Percentiles rank a stretch among this genome's conserved stretches.
Conservation (phyloP, 345 rosid species). For the Atalantia buxifolia region DNA sequence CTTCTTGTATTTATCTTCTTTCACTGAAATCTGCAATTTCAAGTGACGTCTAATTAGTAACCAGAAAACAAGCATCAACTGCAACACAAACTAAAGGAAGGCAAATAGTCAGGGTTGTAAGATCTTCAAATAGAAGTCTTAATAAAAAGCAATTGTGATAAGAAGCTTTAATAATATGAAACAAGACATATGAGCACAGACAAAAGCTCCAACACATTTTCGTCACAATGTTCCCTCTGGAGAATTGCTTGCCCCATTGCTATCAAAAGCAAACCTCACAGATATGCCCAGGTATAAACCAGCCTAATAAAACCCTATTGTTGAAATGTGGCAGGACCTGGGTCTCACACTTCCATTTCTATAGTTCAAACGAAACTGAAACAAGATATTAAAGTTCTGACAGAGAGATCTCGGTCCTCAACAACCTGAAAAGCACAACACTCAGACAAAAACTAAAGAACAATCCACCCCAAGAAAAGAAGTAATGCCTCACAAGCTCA, state of each 20-base stretch:
- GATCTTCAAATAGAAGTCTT: not conserved
- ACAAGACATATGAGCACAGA: not conserved
- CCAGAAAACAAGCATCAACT: not conserved
- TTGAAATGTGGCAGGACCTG: not conserved
- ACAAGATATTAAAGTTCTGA: not conserved
- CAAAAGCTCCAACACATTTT: not conserved
- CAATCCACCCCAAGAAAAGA: not conserved
- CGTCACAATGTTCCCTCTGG: not conserved
- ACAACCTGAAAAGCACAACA: not conserved
- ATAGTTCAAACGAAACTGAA: not conserved
- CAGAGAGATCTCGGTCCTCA: not conserved
- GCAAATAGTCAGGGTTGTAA: not conserved
- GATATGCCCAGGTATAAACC: not conserved
- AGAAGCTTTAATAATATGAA: not conserved
- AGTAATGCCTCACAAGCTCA: not conserved
- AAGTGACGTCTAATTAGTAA: constrained; percentile 1
- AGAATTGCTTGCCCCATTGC: no score
- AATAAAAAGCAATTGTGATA: no score
- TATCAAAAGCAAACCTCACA: not conserved
- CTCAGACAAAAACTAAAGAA: not conserved
- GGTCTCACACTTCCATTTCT: not conserved
- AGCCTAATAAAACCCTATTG: not conserved
- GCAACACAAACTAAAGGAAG: not conserved
- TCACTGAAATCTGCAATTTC: constrained; percentile 51
- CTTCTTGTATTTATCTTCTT: constrained; percentile 90